Percentiles rank a stretch among this genome's conserved stretches.
phyloP scores from a whole-genome alignment of 2,329 filamentous ascomycete species.

The Elsinoe batatas region DNA sequence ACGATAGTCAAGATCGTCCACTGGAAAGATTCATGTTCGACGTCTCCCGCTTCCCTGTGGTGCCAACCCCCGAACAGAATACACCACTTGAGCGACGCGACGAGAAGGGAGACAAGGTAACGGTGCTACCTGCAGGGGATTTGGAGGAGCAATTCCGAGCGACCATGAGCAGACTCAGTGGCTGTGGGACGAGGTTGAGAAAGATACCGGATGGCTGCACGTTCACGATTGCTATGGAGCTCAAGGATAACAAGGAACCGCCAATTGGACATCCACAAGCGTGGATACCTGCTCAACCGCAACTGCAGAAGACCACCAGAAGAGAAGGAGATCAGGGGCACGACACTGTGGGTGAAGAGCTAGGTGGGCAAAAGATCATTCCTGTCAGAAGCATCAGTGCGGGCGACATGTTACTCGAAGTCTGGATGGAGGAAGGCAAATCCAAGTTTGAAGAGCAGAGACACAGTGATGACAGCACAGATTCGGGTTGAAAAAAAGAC shows the following conservation, averaged over 20 bases:
- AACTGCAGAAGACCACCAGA: constrained; percentile 26
- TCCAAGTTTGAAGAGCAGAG: constrained; percentile 31
- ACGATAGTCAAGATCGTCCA: constrained; percentile 41
- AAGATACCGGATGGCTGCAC: constrained; percentile 56
- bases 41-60: constrained; percentile 45
- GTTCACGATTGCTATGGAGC: constrained; percentile 66
- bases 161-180: constrained; percentile 52
- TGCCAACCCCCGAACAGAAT: constrained; percentile 38
- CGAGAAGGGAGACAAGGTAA: constrained; percentile 21
- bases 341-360: neutral
- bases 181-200: constrained; percentile 48
- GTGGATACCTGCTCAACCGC: constrained; percentile 52
- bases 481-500: neutral
- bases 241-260: constrained; percentile 49
- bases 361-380: constrained; percentile 36
- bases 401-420: constrained; percentile 56
- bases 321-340: neutral
- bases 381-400: constrained; percentile 54
- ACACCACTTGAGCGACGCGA: constrained; percentile 39
- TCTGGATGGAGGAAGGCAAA: constrained; percentile 59
- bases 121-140: constrained; percentile 35
- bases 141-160: constrained; percentile 65
- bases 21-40: constrained; percentile 54
- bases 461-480: neutral
- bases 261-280: constrained; percentile 43